Evolutionary conservation across 352 stramenopile genomes (phyloP).

Genomic region (Globisporangium megalacanthum): DNA sequence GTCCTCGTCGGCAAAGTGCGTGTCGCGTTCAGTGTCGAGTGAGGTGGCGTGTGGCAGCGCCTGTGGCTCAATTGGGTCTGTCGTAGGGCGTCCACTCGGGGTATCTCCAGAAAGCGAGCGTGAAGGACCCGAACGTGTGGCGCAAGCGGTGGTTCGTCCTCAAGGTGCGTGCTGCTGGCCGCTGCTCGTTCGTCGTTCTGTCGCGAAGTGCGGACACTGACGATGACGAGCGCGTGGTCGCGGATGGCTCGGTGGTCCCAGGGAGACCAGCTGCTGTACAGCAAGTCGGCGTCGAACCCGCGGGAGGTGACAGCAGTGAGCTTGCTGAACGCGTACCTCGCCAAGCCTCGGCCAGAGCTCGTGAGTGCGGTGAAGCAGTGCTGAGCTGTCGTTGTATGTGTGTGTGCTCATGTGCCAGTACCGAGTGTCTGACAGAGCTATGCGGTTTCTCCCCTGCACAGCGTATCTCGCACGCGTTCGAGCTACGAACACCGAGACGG

Average conservation of each 20-base stretch:
- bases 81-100: conserved; percentile 63
- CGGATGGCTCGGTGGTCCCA: too few relatives aligned
- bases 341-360: conserved; percentile 70
- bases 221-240: too few relatives aligned
- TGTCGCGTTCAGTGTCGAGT: not conserved
- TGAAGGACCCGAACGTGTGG: conserved; percentile 75
- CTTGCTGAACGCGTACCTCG: conserved; percentile 66
- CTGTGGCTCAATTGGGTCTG: not conserved
- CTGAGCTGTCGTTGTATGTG: too few relatives aligned
- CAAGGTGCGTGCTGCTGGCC: conserved; percentile 36
- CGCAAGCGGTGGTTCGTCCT: conserved; percentile 84
- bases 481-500: conserved; percentile 64
- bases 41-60: not conserved
- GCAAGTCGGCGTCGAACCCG: conserved; percentile 79
- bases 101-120: conserved; percentile 78
- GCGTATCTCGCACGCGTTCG: conserved; percentile 70
- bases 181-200: too few relatives aligned
- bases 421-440: not conserved
- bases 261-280: conserved; percentile 81
- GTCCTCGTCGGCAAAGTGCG: conserved; percentile 66
- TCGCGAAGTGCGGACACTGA: not conserved
- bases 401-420: too few relatives aligned
- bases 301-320: conserved; percentile 79
- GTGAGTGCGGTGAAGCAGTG: conserved; percentile 22
- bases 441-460: conserved; percentile 13